phyloP scores from a whole-genome alignment of 129 eudicot species.

The Apium graveolens region DNA sequence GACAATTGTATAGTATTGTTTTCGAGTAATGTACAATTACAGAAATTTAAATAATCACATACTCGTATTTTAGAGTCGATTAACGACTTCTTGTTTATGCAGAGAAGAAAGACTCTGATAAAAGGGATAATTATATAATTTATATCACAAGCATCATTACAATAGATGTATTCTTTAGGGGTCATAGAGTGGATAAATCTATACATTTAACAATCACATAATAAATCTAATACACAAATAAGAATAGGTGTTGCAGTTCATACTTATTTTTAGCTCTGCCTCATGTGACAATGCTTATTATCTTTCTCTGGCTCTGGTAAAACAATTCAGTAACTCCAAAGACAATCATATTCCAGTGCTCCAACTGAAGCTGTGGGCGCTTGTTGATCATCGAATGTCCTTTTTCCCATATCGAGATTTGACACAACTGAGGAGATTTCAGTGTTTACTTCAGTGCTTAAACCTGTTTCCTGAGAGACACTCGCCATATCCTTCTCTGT shows the following conservation, averaged over 20 bases:
- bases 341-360: conserved; percentile 41
- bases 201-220: conserved; percentile 13
- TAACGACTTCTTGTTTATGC: too few species aligned
- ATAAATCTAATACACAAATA: conserved; percentile 8
- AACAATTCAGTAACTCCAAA: conserved; percentile 45
- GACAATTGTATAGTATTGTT: background rate
- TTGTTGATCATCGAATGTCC: conserved; percentile 43
- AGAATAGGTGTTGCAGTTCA: background rate
- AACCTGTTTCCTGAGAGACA: conserved; percentile 53
- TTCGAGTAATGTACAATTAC: background rate
- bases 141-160: conserved; percentile 7
- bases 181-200: conserved; percentile 6
- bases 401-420: conserved; percentile 49
- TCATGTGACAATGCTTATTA: background rate
- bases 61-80: background rate
- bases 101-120: background rate
- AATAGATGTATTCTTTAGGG: background rate
- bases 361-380: conserved; percentile 54
- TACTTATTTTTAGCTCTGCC: conserved; percentile 10
- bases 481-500: conserved; percentile 40
- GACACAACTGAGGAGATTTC: conserved; percentile 66
- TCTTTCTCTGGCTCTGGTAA: background rate
- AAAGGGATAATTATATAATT: background rate
- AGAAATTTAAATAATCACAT: background rate
- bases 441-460: conserved; percentile 43